Base-by-base conservation (phyloP, 2,329 filamentous ascomycete genomes). In the Cladosporium sp. region DNA sequence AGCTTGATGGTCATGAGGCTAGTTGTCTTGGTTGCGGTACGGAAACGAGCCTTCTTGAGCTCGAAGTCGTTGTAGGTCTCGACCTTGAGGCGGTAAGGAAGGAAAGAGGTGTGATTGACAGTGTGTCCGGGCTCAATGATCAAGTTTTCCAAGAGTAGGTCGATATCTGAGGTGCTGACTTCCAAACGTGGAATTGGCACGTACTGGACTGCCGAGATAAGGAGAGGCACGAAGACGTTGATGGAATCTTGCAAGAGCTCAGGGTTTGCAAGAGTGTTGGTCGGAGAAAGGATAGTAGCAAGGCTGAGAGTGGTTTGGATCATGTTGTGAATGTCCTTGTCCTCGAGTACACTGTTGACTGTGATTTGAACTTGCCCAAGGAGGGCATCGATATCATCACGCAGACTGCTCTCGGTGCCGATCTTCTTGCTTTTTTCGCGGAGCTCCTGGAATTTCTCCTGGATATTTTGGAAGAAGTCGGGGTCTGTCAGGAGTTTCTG, bases 131-230 rank as follows among this genome's bases (percentile, higher is more conserved):
- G 93, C 68, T 97, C 90, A 32, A 97, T 80, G 59, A 97, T 88
- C 32, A 97, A 78, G 62, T 96, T 97, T 69, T 97, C 93, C 2
- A 97, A 77, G 1, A 97, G 77, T 4, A 97, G 81, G 65, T 97
- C 92, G 56, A 96, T 80, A 34, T 89, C 85, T 0, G 91, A 92
- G 3, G 87, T 88, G 0, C 90, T 88, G 4, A 97, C 79, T 71
- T 97, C 93, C n/a, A 97, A 74, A 4, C 93, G 87, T 0, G 92
- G 92, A 53, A 97, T 94, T 0, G 93, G 93, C 3, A 97, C 77
- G 73, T 91, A 91, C 70, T 97, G 91, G 32, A 97, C 80, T 2
- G 84, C 83, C 63, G 90, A 81, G 58, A 97, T 82, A 3, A 91
- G 68, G 12, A 91, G 76, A 0, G 93, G 93, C 4, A 94, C 78